Base-by-base conservation (phyloP, 179 eudicot species). In the Vitellaria paradoxa region DNA sequence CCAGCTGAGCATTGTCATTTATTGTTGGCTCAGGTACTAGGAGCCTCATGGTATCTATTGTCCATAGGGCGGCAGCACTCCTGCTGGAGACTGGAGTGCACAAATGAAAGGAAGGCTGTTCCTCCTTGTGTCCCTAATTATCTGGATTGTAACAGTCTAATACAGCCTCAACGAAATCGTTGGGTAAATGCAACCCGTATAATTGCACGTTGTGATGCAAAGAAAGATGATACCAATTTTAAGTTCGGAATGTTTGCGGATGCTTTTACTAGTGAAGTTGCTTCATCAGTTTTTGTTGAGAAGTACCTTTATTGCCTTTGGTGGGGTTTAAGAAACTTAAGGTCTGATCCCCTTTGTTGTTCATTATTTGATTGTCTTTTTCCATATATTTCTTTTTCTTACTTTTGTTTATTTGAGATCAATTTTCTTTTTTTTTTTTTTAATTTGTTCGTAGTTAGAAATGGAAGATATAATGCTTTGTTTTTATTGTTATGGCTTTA, bases 291-390 rank as follows among this genome's bases (percentile, higher is more conserved):
- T n/a, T 91, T 94, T 77, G 10, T 82, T 18, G 83, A 87, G 75
- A 85, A 93, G 59, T 93, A 92, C 62, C 86, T 94, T 57, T 94
- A 94, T 62, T 89, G 98, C 84, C 94, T 94, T 60, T 94, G 98
- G 97, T 94, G 96, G 97, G 98, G 98, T 18, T 80, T 94, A 80
- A 88, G 89, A 86, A 87, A 84, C 69, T 82, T 94, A 73, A 88
- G 97, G 97, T 94, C 70, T 76, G 78, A 46, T 26, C 45, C 24
- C 30, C 55, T 6, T 6, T 11, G 12, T 15, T 65, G 26, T 42
- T 65, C 74, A 49, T 45, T 45, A 17, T 69, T 62, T 69, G 0
- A 2, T 75, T 50, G 60, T 66, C 21, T 5, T 14, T 65, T 62
- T 56, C 26, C 20, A 5, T 20, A 9, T 46, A 37, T 30, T 47